These are phyloP conservation scores for Trypethelium eluteriae DNA, from an alignment of 495 filamentous ascomycete species.

Conservation along the genomic window DNA sequence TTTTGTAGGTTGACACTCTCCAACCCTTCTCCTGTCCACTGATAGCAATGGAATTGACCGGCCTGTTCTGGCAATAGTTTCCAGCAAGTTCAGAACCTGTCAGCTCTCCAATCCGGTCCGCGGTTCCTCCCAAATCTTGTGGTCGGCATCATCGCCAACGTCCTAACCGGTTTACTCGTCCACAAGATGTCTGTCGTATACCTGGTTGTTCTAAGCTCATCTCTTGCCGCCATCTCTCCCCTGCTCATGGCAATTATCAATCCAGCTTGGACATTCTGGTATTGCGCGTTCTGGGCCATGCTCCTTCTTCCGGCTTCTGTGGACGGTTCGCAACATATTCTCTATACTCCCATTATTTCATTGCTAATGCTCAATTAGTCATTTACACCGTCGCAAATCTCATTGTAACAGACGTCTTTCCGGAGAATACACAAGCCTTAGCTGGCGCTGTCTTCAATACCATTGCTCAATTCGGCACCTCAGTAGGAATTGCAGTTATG, in stretches of 20 bases:
- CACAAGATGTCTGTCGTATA: constrained; percentile 19
- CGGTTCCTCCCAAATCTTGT: constrained; percentile 26
- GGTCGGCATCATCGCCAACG: constrained; percentile 20
- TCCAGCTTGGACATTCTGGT: constrained; percentile 29
- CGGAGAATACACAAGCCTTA: constrained; percentile 26
- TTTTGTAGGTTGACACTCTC: constrained; percentile 32
- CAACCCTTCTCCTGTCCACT: background rate
- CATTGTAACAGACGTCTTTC: constrained; percentile 27
- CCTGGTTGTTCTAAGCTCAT: constrained; percentile 19
- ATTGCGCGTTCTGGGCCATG: constrained; percentile 27
- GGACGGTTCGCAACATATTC: constrained; percentile 3
- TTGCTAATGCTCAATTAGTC: background rate
- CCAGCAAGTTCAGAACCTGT: constrained; percentile 23
- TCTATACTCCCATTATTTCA: too few species aligned
- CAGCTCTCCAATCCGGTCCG: constrained; percentile 20
- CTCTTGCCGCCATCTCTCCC: constrained; percentile 20
- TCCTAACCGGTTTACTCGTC: constrained; percentile 25
- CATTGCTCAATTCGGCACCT: constrained; percentile 22
- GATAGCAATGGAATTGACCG: too few species aligned
- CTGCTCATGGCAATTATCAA: constrained; percentile 28
- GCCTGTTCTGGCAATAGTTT: constrained; percentile 9
- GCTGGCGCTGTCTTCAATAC: constrained; percentile 32
- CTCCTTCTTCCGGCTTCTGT: constrained; percentile 20
- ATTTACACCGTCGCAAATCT: constrained; percentile 27
- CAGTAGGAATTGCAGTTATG: constrained; percentile 13